Base-by-base conservation (phyloP, 1,284 basidiomycete genomes). In the Golubevia pallescens region DNA sequence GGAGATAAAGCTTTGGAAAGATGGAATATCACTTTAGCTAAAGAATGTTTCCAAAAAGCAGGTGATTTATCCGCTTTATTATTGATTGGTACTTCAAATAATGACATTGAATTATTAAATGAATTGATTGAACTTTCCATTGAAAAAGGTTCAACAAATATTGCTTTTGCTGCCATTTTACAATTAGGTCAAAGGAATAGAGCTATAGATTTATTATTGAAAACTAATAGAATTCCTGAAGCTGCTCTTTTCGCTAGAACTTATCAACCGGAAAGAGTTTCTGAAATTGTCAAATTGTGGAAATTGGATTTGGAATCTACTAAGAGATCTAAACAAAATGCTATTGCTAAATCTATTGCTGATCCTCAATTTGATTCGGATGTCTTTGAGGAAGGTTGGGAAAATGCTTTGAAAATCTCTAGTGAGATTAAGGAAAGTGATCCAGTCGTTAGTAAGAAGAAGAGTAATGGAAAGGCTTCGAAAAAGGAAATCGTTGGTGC, bases 211-310 rank as follows among this genome's bases (percentile, higher is more conserved):
- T 63, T 85, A 48, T 74, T 85, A 8, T 61, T 65, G 1, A 65
- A 67, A 14, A 71, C 77, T 3, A 74, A 70, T 1, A 69, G 81
- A 14, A 53, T 60, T 1, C 63, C 77, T 3, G 82, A 85, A 62
- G 81, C 81, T 8, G 79, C 80, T 20, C 63, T 84, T 58, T 84
- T 85, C 58, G 81, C 82, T 52, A 68, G 82, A 23, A 85, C 80
- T 13, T 85, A 85, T 57, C 78, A 77, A 21, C 82, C 82, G 16
- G 66, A 67, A 42, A 63, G 55, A 21, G 78, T 77, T 19, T 32
- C 65, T 3, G 61, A 58, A 6, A 58, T 81, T 6, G 82, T 85
- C 19, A 48, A 28, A 42, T 58, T 57, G 58, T 85, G 82, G 82
- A 67, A 69, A 38, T 60, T n/a, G 13, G 67, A 72, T 32, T 53